These are phyloP conservation scores for Citrus medica DNA, from an alignment of 345 rosid genomes.

Conservation along the genomic window DNA sequence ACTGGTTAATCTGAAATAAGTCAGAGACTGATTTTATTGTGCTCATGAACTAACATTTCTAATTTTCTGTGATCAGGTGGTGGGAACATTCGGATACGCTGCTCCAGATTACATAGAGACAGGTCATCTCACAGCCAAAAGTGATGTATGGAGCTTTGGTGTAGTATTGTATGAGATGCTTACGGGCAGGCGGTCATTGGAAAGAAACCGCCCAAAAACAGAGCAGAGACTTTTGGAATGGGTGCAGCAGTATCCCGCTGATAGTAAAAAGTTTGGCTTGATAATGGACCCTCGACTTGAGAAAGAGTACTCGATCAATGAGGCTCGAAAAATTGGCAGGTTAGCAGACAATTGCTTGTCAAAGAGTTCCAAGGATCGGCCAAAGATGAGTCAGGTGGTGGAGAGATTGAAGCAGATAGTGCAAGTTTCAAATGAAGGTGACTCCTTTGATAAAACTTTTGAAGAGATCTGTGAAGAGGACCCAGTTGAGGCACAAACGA, in stretches of 20 bases:
- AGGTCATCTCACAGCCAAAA: conserved; percentile 68
- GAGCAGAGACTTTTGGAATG: conserved; percentile 72
- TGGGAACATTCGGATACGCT: conserved; percentile 88
- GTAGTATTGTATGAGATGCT: conserved; percentile 82
- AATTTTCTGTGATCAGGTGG: conserved; percentile 41
- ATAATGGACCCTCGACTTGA: conserved; percentile 70
- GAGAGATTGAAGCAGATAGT: conserved; percentile 51
- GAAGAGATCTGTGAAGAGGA: conserved; percentile 23
- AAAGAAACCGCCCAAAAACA: conserved; percentile 57
- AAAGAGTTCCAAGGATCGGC: conserved; percentile 66
- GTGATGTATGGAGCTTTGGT: conserved; percentile 92
- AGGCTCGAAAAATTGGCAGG: conserved; percentile 61
- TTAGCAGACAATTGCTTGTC: conserved; percentile 67
- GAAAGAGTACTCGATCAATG: conserved; percentile 42
- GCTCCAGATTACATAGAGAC: conserved; percentile 90
- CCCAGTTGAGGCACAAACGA: conserved; percentile 12
- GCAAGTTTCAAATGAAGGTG: conserved; percentile 29
- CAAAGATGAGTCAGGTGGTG: conserved; percentile 62
- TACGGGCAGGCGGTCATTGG: conserved; percentile 71
- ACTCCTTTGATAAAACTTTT: conserved; percentile 6
- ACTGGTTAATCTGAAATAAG: not conserved
- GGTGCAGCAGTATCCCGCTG: conserved; percentile 70
- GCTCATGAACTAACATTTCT: not conserved
- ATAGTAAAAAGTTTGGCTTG: conserved; percentile 51
- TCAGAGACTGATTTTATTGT: not conserved